A percentile compares a stretch with the other conserved stretches of the same genome.
Conservation (phyloP, 768 basidiomycete species). For the Cystobasidiopsis lactophilus region DNA sequence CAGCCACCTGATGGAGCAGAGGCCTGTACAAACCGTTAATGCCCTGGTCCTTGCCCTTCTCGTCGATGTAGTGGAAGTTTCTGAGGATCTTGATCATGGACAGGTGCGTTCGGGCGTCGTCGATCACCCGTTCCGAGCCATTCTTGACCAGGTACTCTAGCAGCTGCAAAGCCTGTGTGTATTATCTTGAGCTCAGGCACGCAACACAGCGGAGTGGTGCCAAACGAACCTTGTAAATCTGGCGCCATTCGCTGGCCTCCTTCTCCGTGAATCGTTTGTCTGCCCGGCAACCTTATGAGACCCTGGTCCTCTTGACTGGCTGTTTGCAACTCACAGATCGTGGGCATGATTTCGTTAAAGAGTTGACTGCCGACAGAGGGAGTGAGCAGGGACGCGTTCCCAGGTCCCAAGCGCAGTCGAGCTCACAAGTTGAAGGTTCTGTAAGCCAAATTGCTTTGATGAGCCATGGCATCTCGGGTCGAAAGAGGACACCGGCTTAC, state of each 20-base stretch:
- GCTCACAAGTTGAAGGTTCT: constrained; percentile 96
- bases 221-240: constrained; percentile 72
- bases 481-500: not conserved
- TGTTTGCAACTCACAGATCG: constrained; percentile 45
- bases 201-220: not conserved
- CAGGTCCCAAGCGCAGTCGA: not conserved
- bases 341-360: constrained; percentile 99
- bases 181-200: not conserved
- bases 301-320: constrained; percentile 18
- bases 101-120: constrained; percentile 83
- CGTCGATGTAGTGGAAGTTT: constrained; percentile 95
- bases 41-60: constrained; percentile 95
- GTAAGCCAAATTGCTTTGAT: not conserved
- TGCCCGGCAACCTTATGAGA: not conserved
- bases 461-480: too few species aligned
- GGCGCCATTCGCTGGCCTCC: constrained; percentile 92
- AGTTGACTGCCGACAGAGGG: constrained; percentile 42
- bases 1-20: constrained; percentile 3
- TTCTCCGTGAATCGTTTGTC: constrained; percentile 68
- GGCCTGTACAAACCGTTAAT: constrained; percentile 50
- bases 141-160: constrained; percentile 92
- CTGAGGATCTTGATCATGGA: constrained; percentile 92
- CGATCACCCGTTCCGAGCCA: constrained; percentile 90
- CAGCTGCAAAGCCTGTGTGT: constrained; percentile 55
- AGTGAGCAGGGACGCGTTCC: not conserved